phyloP scores from a whole-genome alignment of 495 filamentous ascomycete species.

The Aspergillus cristatus region DNA sequence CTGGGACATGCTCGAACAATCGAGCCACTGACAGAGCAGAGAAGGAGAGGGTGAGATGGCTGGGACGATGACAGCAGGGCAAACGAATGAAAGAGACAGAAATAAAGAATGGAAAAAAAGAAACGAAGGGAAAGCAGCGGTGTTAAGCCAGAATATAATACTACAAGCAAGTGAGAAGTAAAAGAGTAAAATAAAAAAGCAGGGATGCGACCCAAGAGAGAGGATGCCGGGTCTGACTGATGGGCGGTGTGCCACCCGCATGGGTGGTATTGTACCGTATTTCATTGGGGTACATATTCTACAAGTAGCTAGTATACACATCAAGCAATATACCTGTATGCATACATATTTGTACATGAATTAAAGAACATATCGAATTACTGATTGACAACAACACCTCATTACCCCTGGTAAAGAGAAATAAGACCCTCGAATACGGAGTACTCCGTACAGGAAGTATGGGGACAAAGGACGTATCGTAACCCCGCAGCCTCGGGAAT shows the following conservation, averaged over 20 bases:
- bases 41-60: constrained; percentile 3
- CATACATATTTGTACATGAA: no score
- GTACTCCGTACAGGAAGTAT: no score
- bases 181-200: constrained; percentile 1
- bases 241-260: constrained; percentile 3
- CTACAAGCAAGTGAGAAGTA: not conserved
- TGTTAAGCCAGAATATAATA: no score
- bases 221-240: constrained; percentile 6
- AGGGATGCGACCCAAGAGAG: constrained; percentile 6
- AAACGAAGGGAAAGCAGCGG: not conserved
- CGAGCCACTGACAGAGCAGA: not conserved
- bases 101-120: constrained; percentile 4
- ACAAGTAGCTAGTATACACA: no score
- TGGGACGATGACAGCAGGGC: not conserved
- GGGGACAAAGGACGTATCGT: no score
- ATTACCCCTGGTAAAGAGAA: no score
- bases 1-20: constrained; percentile 19
- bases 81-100: constrained; percentile 1
- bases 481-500: no score
- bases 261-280: constrained; percentile 1
- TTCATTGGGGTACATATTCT: no score
- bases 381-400: no score
- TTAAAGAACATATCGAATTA: no score
- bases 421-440: no score
- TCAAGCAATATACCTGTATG: no score